Evolutionary conservation across 164 flowering plant species (phyloP).

Genomic region (Liquidambar formosana): DNA sequence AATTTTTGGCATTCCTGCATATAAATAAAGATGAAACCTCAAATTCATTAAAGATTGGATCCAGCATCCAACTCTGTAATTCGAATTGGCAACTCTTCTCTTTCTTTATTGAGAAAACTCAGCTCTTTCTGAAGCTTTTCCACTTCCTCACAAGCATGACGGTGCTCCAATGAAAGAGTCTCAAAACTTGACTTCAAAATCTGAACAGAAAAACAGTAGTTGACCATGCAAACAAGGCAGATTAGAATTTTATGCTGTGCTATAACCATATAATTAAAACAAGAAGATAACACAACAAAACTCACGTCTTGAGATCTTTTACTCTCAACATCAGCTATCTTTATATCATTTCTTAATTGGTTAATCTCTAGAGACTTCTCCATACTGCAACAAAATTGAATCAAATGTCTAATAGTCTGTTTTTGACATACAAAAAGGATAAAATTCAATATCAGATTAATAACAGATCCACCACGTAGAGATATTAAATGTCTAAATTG

Average conservation of each 20-base stretch:
- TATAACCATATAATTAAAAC: conserved; percentile 7
- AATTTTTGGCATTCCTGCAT: neutral
- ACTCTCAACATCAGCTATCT: conserved; percentile 26
- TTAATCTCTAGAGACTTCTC: conserved; percentile 57
- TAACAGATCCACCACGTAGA: neutral
- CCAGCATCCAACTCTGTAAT: conserved; percentile 19
- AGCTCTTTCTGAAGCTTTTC: conserved; percentile 38
- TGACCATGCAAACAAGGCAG: neutral
- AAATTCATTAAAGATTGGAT: conserved; percentile 18
- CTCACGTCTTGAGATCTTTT: conserved; percentile 43
- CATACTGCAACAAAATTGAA: conserved; percentile 34
- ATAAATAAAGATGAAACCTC: conserved; percentile 29
- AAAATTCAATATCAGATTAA: neutral
- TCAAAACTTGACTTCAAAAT: conserved; percentile 27
- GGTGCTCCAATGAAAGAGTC: conserved; percentile 25
- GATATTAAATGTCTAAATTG: neutral
- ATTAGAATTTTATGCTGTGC: neutral
- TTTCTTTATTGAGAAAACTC: conserved; percentile 30
- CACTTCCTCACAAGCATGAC: conserved; percentile 27
- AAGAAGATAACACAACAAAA: conserved; percentile 1
- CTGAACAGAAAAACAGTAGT: conserved; percentile 15
- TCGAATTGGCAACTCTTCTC: conserved; percentile 25
- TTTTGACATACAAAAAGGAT: neutral
- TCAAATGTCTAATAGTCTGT: neutral
- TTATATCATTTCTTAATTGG: conserved; percentile 32